phyloP scores from a whole-genome alignment of 805 yeast genomes.

The Wickerhamiella occidentalis region DNA sequence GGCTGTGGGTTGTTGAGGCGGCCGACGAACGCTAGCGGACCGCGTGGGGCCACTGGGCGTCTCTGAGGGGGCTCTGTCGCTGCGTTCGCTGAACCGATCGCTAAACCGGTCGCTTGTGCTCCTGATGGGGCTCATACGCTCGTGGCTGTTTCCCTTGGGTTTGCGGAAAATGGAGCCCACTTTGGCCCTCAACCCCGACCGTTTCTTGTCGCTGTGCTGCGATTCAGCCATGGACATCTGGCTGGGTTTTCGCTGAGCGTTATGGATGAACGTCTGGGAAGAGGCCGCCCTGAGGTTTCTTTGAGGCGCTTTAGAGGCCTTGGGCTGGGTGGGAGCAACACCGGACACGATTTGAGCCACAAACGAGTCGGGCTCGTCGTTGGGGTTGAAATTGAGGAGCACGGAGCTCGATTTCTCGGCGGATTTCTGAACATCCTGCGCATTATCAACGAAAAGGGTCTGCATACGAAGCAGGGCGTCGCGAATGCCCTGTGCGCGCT shows the following conservation, averaged over 20 bases:
- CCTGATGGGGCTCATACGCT: slow-evolving; percentile 12
- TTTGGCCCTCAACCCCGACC: slow-evolving; percentile 24
- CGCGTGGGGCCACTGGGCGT: slow-evolving; percentile 2
- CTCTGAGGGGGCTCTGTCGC: not conserved
- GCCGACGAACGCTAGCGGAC: slow-evolving; percentile 4
- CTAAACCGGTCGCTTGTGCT: not conserved
- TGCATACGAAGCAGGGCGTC: slow-evolving; percentile 54
- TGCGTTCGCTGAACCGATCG: not conserved
- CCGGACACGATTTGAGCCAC: slow-evolving; percentile 30
- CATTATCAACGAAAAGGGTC: slow-evolving; percentile 45
- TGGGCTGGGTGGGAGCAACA: slow-evolving; percentile 15
- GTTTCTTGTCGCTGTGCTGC: slow-evolving; percentile 5
- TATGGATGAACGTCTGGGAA: slow-evolving; percentile 5
- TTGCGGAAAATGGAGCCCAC: slow-evolving; percentile 30
- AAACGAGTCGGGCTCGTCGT: slow-evolving; percentile 46
- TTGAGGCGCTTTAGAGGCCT: not conserved
- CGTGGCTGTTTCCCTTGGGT: slow-evolving; percentile 18
- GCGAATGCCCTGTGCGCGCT: slow-evolving; percentile 49
- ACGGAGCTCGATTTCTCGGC: slow-evolving; percentile 58
- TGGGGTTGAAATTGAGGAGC: slow-evolving; percentile 50
- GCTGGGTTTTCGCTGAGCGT: slow-evolving; percentile 15
- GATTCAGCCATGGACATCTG: slow-evolving; percentile 15
- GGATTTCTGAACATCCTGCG: slow-evolving; percentile 34
- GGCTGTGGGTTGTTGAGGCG: slow-evolving; percentile 7
- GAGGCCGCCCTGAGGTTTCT: slow-evolving; percentile 1